Conservation (phyloP, 192 early-diverging fungal genomes). For the Coemansia sp. region DNA sequence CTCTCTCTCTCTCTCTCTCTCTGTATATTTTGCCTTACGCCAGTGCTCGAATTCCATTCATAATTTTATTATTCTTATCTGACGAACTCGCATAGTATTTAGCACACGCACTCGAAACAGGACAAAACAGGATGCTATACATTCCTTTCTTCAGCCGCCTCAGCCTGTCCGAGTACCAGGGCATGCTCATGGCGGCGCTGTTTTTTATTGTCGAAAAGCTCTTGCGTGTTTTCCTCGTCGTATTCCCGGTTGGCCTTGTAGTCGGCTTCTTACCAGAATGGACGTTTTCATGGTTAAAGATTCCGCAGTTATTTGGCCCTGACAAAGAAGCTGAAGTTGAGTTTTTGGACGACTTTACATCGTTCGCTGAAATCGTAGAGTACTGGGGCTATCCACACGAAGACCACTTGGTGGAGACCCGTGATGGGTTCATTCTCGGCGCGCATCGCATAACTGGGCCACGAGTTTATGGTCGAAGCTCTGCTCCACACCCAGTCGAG, state of each 20-base stretch:
- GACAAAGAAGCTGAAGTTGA: slow-evolving; percentile 38
- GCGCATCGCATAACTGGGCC: slow-evolving; percentile 74
- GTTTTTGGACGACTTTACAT: slow-evolving; percentile 53
- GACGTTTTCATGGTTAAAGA: slow-evolving; percentile 30
- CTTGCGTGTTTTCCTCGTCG: slow-evolving; percentile 65
- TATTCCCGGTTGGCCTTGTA: slow-evolving; percentile 58
- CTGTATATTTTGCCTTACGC: not conserved
- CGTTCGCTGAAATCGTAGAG: slow-evolving; percentile 51
- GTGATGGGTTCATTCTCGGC: slow-evolving; percentile 83
- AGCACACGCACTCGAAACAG: not conserved
- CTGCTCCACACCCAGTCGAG: slow-evolving; percentile 9
- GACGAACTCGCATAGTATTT: not conserved
- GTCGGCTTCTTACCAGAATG: slow-evolving; percentile 53
- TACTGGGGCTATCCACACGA: slow-evolving; percentile 81
- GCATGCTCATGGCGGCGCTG: slow-evolving; percentile 59
- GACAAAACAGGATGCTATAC: slow-evolving; percentile 38
- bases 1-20: not conserved
- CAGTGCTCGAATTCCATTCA: not conserved
- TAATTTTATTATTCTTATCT: slow-evolving; percentile 6
- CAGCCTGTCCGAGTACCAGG: slow-evolving; percentile 62
- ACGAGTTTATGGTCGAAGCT: slow-evolving; percentile 18
- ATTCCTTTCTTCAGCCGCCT: slow-evolving; percentile 67
- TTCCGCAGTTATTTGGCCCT: slow-evolving; percentile 31
- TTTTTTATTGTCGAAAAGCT: slow-evolving; percentile 72
- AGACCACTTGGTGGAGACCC: slow-evolving; percentile 81